A percentile compares a stretch with the other conserved stretches of the same genome.
Evolutionary conservation across 306 rosid genomes (phyloP).

Genomic region (Cucurbita argyrosperma): DNA sequence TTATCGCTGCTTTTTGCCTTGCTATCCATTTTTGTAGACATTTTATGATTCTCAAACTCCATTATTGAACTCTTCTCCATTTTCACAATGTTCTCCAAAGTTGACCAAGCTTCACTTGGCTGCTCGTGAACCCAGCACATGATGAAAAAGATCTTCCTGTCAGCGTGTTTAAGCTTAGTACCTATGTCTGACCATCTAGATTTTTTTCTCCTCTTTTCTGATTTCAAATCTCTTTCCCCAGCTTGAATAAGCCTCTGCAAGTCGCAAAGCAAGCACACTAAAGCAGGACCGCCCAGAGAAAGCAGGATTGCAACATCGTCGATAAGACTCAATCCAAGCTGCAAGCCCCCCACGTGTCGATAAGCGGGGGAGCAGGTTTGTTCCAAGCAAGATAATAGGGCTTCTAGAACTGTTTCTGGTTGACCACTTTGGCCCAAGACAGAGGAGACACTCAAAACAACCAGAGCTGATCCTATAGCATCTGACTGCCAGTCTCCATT

Average conservation of each 20-base stretch:
- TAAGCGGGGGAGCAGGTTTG: conserved; percentile 65
- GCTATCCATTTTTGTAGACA: conserved; percentile 21
- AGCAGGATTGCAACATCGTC: conserved; percentile 46
- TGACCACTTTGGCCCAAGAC: conserved; percentile 60
- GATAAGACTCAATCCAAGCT: conserved; percentile 44
- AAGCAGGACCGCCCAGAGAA: conserved; percentile 37
- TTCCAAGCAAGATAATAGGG: conserved; percentile 61
- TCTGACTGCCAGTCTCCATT: conserved; percentile 82
- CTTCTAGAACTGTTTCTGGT: conserved; percentile 53
- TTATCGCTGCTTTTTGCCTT: conserved; percentile 26
- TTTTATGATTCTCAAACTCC: conserved; percentile 25
- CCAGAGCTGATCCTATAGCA: conserved; percentile 50
- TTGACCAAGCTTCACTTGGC: conserved; percentile 58
- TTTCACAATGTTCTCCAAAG: conserved; percentile 42
- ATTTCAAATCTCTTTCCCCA: conserved; percentile 42
- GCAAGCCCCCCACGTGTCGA: conserved; percentile 56
- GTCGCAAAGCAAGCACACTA: conserved; percentile 53
- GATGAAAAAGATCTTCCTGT: conserved; percentile 54
- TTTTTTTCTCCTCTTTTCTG: conserved; percentile 32
- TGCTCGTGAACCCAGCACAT: conserved; percentile 92
- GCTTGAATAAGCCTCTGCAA: conserved; percentile 48
- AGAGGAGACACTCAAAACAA: conserved; percentile 49
- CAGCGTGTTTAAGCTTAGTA: conserved; percentile 49
- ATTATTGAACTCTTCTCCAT: conserved; percentile 47
- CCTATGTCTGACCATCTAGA: conserved; percentile 25